phyloP scores from a whole-genome alignment of 352 stramenopile species.

The Globisporangium okanoganense region DNA sequence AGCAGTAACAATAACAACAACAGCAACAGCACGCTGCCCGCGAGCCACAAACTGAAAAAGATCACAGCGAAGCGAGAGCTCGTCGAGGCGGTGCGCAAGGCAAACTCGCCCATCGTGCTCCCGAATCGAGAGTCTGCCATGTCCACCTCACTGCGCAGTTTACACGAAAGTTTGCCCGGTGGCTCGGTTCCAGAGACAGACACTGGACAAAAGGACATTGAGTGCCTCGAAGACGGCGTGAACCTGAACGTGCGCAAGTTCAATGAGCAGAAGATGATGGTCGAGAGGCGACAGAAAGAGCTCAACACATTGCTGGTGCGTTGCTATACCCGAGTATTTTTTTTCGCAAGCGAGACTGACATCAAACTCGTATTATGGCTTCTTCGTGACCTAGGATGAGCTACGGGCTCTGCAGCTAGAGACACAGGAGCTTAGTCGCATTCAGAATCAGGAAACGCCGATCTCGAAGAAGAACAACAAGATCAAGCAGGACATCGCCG shows the following conservation, averaged over 20 bases:
- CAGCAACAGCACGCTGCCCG: conserved; percentile 19
- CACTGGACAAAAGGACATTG: conserved; percentile 51
- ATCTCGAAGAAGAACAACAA: conserved; percentile 64
- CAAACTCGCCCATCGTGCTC: conserved; percentile 62
- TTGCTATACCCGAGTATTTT: too few species aligned
- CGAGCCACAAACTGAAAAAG: conserved; percentile 49
- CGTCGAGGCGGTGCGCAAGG: conserved; percentile 70
- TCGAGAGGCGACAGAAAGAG: conserved; percentile 59
- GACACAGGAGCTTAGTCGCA: conserved; percentile 56
- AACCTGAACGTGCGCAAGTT: conserved; percentile 70
- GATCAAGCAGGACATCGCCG: conserved; percentile 68
- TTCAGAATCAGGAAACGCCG: conserved; percentile 77
- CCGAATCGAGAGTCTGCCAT: conserved; percentile 32
- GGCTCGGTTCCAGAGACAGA: conserved; percentile 31
- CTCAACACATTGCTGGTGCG: conserved; percentile 52
- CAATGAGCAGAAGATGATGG: conserved; percentile 74
- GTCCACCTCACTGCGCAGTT: conserved; percentile 24
- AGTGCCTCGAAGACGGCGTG: conserved; percentile 67
- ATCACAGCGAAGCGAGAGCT: conserved; percentile 78
- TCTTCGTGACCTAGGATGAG: too few species aligned
- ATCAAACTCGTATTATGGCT: too few species aligned
- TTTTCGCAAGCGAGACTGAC: too few species aligned
- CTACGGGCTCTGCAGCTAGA: conserved; percentile 65
- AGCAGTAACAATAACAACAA: conserved; percentile 18
- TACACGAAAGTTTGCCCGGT: conserved; percentile 18